phyloP scores from a whole-genome alignment of 2,329 filamentous ascomycete genomes.

The Knufia petricola region DNA sequence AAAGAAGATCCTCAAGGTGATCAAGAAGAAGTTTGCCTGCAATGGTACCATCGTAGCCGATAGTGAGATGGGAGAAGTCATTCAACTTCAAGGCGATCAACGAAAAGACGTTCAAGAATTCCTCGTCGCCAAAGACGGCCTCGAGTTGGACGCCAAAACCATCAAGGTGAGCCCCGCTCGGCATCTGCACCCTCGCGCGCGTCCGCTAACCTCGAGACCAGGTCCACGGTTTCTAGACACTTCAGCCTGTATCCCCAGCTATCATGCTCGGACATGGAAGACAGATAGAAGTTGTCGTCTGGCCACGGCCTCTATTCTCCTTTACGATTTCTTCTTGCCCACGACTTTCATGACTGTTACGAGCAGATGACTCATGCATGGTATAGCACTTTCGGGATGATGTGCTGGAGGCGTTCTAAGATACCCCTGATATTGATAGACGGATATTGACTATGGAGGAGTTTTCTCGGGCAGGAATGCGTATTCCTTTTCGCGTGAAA shows the following conservation, averaged over 20 bases:
- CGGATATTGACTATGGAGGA: not conserved
- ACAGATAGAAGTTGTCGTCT: constrained; percentile 28
- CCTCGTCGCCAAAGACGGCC: constrained; percentile 79
- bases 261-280: constrained; percentile 34
- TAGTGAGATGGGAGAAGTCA: constrained; percentile 96
- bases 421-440: constrained; percentile 21
- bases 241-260: constrained; percentile 33
- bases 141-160: constrained; percentile 89
- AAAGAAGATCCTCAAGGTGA: constrained; percentile 99
- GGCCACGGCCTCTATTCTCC: constrained; percentile 9
- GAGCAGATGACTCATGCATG: constrained; percentile 13
- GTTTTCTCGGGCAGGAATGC: constrained; percentile 1
- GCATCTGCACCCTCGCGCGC: not conserved
- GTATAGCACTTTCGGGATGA: constrained; percentile 20
- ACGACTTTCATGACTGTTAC: constrained; percentile 15
- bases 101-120: constrained; percentile 98
- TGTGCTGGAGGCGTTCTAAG: constrained; percentile 19
- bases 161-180: constrained; percentile 60
- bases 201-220: constrained; percentile 17
- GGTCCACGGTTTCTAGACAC: constrained; percentile 45
- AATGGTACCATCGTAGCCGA: constrained; percentile 99
- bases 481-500: not conserved
- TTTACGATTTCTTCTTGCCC: constrained; percentile 18
- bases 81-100: constrained; percentile 98
- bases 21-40: constrained; percentile 99